These are phyloP conservation scores for Cicer yamashitae DNA, from an alignment of 306 rosid species.

Conservation along the genomic window DNA sequence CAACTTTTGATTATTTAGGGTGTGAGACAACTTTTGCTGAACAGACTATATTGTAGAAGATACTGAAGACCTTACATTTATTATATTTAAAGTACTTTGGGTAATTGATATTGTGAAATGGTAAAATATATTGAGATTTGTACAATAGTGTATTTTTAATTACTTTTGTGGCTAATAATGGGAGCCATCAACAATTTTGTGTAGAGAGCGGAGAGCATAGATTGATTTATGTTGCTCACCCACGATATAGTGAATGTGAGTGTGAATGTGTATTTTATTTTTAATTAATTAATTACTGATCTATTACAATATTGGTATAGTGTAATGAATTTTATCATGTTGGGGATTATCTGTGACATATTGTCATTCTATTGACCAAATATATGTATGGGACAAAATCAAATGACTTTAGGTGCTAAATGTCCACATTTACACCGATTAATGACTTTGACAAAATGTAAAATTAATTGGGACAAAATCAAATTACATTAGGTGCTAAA, in stretches of 20 bases:
- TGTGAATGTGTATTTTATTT: neutral
- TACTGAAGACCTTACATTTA: neutral
- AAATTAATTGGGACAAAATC: no score
- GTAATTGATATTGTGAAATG: neutral
- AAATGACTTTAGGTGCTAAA: no score
- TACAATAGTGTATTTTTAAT: slow-evolving; percentile 13
- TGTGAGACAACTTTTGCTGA: neutral
- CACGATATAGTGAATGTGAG: neutral
- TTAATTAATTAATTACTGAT: neutral
- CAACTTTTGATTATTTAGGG: slow-evolving; percentile 12
- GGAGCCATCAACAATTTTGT: slow-evolving; percentile 4
- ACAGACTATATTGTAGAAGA: neutral
- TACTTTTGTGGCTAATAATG: neutral
- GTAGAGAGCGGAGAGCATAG: neutral
- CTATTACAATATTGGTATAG: neutral
- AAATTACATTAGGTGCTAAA: no score
- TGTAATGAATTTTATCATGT: neutral
- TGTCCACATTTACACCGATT: no score
- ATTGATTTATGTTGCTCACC: neutral
- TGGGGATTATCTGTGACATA: no score
- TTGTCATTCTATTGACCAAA: no score
- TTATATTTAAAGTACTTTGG: neutral
- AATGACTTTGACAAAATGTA: no score
- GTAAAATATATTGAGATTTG: neutral
- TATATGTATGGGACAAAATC: no score